Conservation (phyloP, 2,329 filamentous ascomycete species). For the Epichloe brachyelytri region DNA sequence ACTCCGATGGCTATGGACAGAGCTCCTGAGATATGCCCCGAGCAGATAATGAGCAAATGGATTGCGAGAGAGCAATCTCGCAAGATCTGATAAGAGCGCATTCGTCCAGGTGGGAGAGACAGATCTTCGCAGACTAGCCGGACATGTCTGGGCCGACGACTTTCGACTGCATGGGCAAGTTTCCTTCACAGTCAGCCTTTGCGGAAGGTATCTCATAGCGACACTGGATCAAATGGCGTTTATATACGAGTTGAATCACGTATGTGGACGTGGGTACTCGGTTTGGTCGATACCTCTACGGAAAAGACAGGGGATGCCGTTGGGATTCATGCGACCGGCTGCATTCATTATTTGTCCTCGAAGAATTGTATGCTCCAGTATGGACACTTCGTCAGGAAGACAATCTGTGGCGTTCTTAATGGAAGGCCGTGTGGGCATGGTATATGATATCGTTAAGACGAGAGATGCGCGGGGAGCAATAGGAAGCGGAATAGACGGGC, state of each 20-base stretch:
- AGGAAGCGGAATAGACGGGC: neutral
- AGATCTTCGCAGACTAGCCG: slow-evolving; percentile 23
- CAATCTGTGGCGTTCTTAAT: slow-evolving; percentile 46
- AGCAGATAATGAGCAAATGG: slow-evolving; percentile 27
- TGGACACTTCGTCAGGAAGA: slow-evolving; percentile 45
- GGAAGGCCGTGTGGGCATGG: slow-evolving; percentile 45
- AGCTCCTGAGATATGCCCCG: slow-evolving; percentile 11
- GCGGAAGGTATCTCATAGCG: slow-evolving; percentile 44
- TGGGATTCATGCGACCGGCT: slow-evolving; percentile 27
- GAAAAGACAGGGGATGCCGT: slow-evolving; percentile 11
- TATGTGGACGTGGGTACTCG: slow-evolving; percentile 17
- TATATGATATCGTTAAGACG: slow-evolving; percentile 36
- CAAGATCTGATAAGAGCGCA: slow-evolving; percentile 9
- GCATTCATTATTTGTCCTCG: slow-evolving; percentile 43
- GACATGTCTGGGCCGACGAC: slow-evolving; percentile 8
- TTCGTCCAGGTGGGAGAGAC: slow-evolving; percentile 22
- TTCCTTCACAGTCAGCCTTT: slow-evolving; percentile 41
- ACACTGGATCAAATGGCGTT: slow-evolving; percentile 40
- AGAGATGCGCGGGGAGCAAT: slow-evolving; percentile 6
- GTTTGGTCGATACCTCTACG: slow-evolving; percentile 15
- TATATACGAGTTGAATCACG: slow-evolving; percentile 35
- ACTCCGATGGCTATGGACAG: slow-evolving; percentile 10
- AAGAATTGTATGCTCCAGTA: slow-evolving; percentile 44
- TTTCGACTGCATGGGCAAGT: slow-evolving; percentile 14
- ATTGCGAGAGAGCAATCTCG: slow-evolving; percentile 25